These are phyloP conservation scores for Didymella arachidicola DNA, from an alignment of 2,329 filamentous ascomycete genomes.

Conservation along the genomic window DNA sequence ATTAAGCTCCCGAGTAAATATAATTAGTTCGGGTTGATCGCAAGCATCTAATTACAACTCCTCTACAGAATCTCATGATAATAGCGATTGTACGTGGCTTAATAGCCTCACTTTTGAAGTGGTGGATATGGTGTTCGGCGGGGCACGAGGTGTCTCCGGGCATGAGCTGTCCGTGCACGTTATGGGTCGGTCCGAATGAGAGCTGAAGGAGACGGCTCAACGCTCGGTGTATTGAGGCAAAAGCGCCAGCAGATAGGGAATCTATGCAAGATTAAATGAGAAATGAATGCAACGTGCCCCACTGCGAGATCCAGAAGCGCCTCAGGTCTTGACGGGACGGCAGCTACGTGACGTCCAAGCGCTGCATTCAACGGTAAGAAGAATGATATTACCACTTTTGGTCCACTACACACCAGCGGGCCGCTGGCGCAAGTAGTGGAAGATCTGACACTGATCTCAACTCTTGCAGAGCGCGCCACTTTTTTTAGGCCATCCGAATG, in stretches of 20 bases:
- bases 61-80: too few species aligned
- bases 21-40: too few species aligned
- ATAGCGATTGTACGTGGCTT: too few species aligned
- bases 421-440: slow-evolving; percentile 2
- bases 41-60: too few species aligned
- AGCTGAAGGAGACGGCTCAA: slow-evolving; percentile 1
- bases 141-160: too few species aligned
- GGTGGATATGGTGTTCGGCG: too few species aligned
- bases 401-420: not conserved
- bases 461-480: not conserved
- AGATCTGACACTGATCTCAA: not conserved
- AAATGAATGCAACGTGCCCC: not conserved
- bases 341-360: not conserved
- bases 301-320: not conserved
- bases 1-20: too few species aligned
- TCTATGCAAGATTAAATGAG: not conserved
- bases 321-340: not conserved
- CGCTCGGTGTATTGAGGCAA: not conserved
- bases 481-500: slow-evolving; percentile 5
- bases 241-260: not conserved
- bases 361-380: not conserved
- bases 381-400: not conserved
- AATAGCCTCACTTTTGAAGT: too few species aligned
- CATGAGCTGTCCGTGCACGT: too few species aligned
- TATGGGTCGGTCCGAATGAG: slow-evolving; percentile 1